These are phyloP conservation scores for Lophium mytilinum DNA, from an alignment of 495 filamentous ascomycete species.

Conservation along the genomic window DNA sequence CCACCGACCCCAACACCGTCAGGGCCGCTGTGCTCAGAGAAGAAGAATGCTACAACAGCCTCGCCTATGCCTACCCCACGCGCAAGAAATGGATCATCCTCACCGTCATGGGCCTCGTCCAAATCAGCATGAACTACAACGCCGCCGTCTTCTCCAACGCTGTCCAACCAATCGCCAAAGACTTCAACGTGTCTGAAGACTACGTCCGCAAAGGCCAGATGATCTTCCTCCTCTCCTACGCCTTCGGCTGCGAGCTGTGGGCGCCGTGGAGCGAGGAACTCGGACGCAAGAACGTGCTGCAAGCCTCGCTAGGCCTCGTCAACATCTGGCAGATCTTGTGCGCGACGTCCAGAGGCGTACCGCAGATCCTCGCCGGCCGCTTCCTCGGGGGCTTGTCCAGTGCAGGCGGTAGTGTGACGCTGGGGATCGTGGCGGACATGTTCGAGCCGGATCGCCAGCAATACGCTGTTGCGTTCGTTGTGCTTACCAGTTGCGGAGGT, in stretches of 20 bases:
- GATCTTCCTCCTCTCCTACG: slow-evolving; percentile 62
- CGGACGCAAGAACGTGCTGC: slow-evolving; percentile 61
- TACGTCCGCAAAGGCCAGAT: slow-evolving; percentile 55
- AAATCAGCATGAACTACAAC: slow-evolving; percentile 80
- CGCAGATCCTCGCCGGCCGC: slow-evolving; percentile 54
- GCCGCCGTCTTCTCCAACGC: slow-evolving; percentile 63
- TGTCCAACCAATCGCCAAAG: slow-evolving; percentile 46
- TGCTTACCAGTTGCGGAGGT: slow-evolving; percentile 65
- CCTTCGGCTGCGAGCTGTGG: slow-evolving; percentile 73
- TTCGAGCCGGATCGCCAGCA: slow-evolving; percentile 59
- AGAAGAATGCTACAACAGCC: not conserved
- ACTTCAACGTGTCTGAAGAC: slow-evolving; percentile 57
- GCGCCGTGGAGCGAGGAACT: slow-evolving; percentile 72
- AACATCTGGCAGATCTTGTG: slow-evolving; percentile 68
- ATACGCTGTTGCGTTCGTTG: slow-evolving; percentile 56
- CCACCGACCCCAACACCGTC: not conserved
- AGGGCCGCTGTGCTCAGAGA: not conserved
- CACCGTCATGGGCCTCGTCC: slow-evolving; percentile 61
- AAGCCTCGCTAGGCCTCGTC: slow-evolving; percentile 57
- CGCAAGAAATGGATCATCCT: slow-evolving; percentile 69
- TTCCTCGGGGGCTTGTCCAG: slow-evolving; percentile 61
- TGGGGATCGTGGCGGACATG: slow-evolving; percentile 74
- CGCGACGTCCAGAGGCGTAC: slow-evolving; percentile 59
- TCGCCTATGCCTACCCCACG: slow-evolving; percentile 49
- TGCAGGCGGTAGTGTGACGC: slow-evolving; percentile 68